Evolutionary conservation across 73 alveolate genomes (phyloP).

Genomic region (Stentor roeselii): DNA sequence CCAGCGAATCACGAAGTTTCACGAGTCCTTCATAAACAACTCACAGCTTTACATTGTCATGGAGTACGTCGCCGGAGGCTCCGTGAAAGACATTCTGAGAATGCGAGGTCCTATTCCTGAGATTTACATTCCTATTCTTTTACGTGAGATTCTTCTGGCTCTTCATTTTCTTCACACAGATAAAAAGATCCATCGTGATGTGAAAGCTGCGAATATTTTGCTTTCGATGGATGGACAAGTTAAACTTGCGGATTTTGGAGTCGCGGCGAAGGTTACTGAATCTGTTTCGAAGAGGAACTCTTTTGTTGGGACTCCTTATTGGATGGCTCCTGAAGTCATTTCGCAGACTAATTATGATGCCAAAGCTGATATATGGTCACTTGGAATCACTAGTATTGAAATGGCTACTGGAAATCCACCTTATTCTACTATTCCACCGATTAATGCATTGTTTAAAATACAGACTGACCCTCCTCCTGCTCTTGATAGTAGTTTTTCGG

Average conservation of each 20-base stretch:
- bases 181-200: slow-evolving; percentile 76
- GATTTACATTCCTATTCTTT: too few species aligned
- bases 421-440: not conserved
- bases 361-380: not conserved
- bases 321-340: slow-evolving; percentile 96
- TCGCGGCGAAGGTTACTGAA: slow-evolving; percentile 33
- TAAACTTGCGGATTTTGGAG: slow-evolving; percentile 74
- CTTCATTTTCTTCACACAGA: slow-evolving; percentile 63
- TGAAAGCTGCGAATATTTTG: slow-evolving; percentile 73
- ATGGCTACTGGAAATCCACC: slow-evolving; percentile 3
- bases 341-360: too few species aligned
- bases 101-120: not conserved
- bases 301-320: slow-evolving; percentile 66
- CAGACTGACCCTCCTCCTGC: not conserved
- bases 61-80: slow-evolving; percentile 18
- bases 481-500: not conserved
- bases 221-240: slow-evolving; percentile 62
- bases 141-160: slow-evolving; percentile 40
- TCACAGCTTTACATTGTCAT: not conserved
- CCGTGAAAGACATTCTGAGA: not conserved
- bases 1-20: not conserved
- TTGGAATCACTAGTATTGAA: not conserved
- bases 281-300: too few species aligned
- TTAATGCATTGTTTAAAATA: not conserved
- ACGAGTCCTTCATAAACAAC: not conserved